Conservation (phyloP, 75 land plant species). For the Cryptomeria japonica region DNA sequence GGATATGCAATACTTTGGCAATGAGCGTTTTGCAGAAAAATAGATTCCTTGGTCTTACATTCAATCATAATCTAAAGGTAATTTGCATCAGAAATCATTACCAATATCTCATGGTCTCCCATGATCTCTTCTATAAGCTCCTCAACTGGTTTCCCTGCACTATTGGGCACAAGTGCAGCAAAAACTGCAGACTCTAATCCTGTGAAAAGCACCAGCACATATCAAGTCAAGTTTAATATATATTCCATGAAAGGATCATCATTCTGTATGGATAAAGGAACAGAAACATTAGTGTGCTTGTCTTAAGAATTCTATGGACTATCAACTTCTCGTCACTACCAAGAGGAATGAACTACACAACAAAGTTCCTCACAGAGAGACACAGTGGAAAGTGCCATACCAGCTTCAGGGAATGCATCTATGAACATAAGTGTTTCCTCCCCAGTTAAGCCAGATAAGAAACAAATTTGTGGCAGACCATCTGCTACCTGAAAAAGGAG, state of each 20-base stretch:
- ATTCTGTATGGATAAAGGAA: not conserved
- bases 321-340: not conserved
- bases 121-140: constrained; percentile 90
- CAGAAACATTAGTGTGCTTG: not conserved
- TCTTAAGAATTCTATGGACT: not conserved
- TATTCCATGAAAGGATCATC: not conserved
- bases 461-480: constrained; percentile 79
- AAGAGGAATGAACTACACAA: not conserved
- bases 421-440: constrained; percentile 94
- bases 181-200: constrained; percentile 74
- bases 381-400: constrained; percentile 25
- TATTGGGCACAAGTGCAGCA: constrained; percentile 94
- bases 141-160: constrained; percentile 61
- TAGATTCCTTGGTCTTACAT: not conserved
- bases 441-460: constrained; percentile 88
- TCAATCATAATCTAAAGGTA: not conserved
- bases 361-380: not conserved
- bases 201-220: constrained; percentile 21
- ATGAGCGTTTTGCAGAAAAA: not conserved
- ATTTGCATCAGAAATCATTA: constrained; percentile 9
- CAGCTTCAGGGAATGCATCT: constrained; percentile 76
- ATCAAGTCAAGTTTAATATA: not conserved
- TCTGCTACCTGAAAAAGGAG: constrained; percentile 55
- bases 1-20: not conserved
- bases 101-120: constrained; percentile 95